Base-by-base conservation (phyloP, 768 basidiomycete species). In the Psilocybe azurescens region DNA sequence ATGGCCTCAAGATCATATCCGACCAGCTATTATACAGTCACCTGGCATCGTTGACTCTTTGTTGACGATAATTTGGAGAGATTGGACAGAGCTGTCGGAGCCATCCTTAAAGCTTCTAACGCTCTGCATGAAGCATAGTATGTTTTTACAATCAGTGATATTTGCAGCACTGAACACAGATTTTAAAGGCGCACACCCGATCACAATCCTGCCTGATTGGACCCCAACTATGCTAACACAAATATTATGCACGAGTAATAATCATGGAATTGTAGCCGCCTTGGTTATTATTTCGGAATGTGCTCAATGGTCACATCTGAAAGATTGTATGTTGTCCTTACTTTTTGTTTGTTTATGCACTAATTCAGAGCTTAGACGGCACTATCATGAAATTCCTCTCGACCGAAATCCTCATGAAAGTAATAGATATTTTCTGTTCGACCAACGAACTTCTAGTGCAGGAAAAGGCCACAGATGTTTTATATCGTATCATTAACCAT, bases 351-450 rank as follows among this genome's bases (percentile, higher is more conserved):
- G 13, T 44, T 11, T 29, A 32, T 18, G 11, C 28, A 36, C 29
- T 51, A 10, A 47, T 11, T 41, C 5, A 10, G n/a, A 50, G 20
- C 36, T 8, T 24, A 61, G 60, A 56, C 28, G 11, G 41, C 14
- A 56, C 39, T 11, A 44, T 56, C 29, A 41, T 51, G 30, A 56
- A 56, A 32, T 50, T 56, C 54, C 60, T 61, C 5, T 61, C 60
- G 5, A 51, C 53, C 7, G 33, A 56, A 33, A 61, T 61, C 32
- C 29, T 56, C 29, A 56, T 56, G 29, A 51, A 50, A 51, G 30
- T 61, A 10, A 61, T 41, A 29, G 48, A 61, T 18, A 50, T 56
- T 18, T 61, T 61, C 30, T 56, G 55, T 36, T 61, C 53, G 39
- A 61, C 54, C 11, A 50, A 39, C 28, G 47, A 44, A 14, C 48